Evolutionary conservation across 352 stramenopile genomes (phyloP), one percentile per base, ranked within the genome.

Genomic region (Bremia lactucae): DNA sequence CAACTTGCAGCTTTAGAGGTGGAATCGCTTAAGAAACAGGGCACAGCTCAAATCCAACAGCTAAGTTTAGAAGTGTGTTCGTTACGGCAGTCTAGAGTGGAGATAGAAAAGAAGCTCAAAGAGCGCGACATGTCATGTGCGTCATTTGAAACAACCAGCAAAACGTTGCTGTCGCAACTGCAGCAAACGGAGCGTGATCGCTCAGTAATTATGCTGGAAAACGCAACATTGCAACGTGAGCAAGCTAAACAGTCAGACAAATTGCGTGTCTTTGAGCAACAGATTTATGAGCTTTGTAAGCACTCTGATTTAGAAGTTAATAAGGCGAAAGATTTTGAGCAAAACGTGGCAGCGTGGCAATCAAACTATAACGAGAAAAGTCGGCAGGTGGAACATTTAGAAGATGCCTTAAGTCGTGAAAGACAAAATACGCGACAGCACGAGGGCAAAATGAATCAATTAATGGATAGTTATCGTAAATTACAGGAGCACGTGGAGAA

Each of bases 31-130:
- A 77, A 69, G 29, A 66, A 65, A 29, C 61, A 76, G 15, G 71
- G 67, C 1, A 70, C 73, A 0, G 60, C 67, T 22, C 58, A 85
- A 47, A 72, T 79, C 34, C 44, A 77, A 20, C 59, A 77, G 31
- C 36, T 87, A 11, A 68, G 59, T 3, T 47, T 37, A 6, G 67
- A 83, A 29, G 62, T 83, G 5, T 38, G 55, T 0, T 64, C 76
- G 61, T 41, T 85, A 21, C 65, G 62, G 37, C 62, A 68, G 20
- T 52, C 62, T 8, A 69, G 70, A 16, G 9, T 53, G 4, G 64
- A 84, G n/a, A 31, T 84, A 10, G 73, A 89, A 23, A 56, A 36
- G 4, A 59, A 61, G 5, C 24, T 76, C 2, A 67, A 68, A 18
- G 57, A 81, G 26, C 62, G 65, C 2, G 68, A 83, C 14, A 40